Conservation (phyloP, 192 early-diverging fungal genomes). For the Endogone sp. region DNA sequence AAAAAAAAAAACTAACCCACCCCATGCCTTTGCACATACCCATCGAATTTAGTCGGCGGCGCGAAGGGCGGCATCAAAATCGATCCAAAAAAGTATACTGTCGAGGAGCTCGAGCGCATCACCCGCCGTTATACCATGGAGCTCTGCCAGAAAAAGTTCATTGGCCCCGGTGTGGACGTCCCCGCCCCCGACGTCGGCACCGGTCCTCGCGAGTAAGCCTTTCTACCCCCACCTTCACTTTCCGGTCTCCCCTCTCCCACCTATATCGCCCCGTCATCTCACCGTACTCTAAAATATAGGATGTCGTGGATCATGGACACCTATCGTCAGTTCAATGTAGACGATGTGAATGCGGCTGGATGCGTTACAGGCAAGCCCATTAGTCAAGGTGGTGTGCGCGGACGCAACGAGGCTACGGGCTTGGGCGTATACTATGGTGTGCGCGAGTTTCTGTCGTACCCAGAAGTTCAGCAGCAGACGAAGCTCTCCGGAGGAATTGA, state of each 20-base stretch:
- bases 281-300: too few relatives aligned
- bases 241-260: too few relatives aligned
- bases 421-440: constrained; percentile 80
- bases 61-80: constrained; percentile 85
- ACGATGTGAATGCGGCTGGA: constrained; percentile 76
- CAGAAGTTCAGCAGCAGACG: constrained; percentile 72
- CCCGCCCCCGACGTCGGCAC: constrained; percentile 85
- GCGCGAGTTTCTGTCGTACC: constrained; percentile 73
- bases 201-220: constrained; percentile 68
- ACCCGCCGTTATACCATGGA: constrained; percentile 81
- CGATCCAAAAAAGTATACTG: constrained; percentile 73
- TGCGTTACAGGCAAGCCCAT: constrained; percentile 84
- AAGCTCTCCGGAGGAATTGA: constrained; percentile 55
- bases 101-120: constrained; percentile 71
- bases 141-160: constrained; percentile 83
- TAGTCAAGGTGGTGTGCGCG: constrained; percentile 74
- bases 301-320: constrained; percentile 90
- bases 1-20: not conserved
- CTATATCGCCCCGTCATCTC: too few relatives aligned
- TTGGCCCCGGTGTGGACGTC: constrained; percentile 78
- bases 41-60: constrained; percentile 36
- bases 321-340: constrained; percentile 77
- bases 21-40: not conserved
- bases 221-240: too few relatives aligned
- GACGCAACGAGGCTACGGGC: constrained; percentile 79